Evolutionary conservation across 2,329 filamentous ascomycete genomes (phyloP).

Genomic region (Hypoxylon sp.): DNA sequence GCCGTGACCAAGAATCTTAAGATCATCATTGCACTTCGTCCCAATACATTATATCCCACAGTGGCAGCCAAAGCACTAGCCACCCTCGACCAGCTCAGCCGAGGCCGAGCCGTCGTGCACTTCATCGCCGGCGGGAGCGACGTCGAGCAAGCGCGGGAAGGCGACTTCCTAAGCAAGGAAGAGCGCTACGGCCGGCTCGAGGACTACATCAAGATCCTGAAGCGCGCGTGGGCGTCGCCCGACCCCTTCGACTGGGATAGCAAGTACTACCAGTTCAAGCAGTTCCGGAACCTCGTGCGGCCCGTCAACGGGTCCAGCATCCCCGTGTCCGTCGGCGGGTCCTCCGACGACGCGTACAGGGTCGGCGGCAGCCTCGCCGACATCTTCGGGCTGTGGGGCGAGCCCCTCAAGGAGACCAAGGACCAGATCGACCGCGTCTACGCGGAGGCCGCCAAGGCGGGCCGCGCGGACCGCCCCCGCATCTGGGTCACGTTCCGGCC

Average conservation of each 20-base stretch:
- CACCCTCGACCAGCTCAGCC: constrained; percentile 72
- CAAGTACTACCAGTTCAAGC: constrained; percentile 72
- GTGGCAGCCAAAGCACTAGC: constrained; percentile 74
- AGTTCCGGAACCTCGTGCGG: constrained; percentile 68
- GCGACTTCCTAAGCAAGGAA: constrained; percentile 71
- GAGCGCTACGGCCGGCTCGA: constrained; percentile 71
- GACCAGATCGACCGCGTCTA: constrained; percentile 74
- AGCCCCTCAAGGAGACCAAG: constrained; percentile 74
- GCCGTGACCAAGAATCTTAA: constrained; percentile 71
- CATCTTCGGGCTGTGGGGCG: constrained; percentile 76
- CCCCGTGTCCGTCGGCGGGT: constrained; percentile 72
- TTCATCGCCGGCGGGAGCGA: constrained; percentile 75
- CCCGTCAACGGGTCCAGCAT: constrained; percentile 66
- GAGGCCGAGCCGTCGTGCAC: constrained; percentile 71
- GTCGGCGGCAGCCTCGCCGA: constrained; percentile 71
- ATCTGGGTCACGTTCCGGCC: constrained; percentile 77
- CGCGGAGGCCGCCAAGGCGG: constrained; percentile 70
- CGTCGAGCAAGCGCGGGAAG: constrained; percentile 71
- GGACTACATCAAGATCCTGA: constrained; percentile 73
- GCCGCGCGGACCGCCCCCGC: constrained; percentile 67
- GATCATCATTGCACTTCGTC: constrained; percentile 72
- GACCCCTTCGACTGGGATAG: constrained; percentile 74
- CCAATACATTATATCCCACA: constrained; percentile 74
- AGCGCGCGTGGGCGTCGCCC: constrained; percentile 69
- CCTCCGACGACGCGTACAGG: constrained; percentile 71